Conservation (phyloP, 2,329 filamentous ascomycete species). For the Dactylellina drechsleri region DNA sequence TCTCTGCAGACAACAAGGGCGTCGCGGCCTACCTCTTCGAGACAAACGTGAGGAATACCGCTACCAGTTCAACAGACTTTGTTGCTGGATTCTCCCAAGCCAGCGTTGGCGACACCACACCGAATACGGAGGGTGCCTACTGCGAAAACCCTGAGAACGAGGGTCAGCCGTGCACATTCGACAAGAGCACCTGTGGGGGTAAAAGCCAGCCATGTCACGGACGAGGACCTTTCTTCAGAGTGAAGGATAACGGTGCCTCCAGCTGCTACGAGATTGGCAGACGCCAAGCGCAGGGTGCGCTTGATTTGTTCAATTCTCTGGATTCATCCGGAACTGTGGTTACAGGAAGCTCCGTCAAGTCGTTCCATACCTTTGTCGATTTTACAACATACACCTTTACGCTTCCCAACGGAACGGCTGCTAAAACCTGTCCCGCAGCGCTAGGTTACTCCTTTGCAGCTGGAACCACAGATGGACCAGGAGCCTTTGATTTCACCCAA, state of each 20-base stretch:
- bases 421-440: conserved; percentile 83
- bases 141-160: conserved; percentile 76
- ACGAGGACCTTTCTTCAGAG: conserved; percentile 75
- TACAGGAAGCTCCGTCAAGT: conserved; percentile 72
- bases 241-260: conserved; percentile 70
- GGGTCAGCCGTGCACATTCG: conserved; percentile 74
- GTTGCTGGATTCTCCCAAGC: conserved; percentile 93
- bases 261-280: conserved; percentile 80
- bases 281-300: conserved; percentile 74
- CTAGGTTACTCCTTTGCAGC: conserved; percentile 93
- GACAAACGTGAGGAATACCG: conserved; percentile 69
- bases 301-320: conserved; percentile 62
- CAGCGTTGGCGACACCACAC: conserved; percentile 89
- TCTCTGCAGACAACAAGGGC: conserved; percentile 96
- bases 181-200: conserved; percentile 86
- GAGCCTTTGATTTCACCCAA: conserved; percentile 92
- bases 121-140: conserved; percentile 86
- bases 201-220: conserved; percentile 77
- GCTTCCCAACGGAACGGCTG: conserved; percentile 76
- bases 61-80: conserved; percentile 71
- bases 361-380: conserved; percentile 86
- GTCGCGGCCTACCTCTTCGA: conserved; percentile 89
- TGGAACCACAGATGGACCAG: conserved; percentile 90
- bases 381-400: conserved; percentile 79
- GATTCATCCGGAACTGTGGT: conserved; percentile 54